A percentile compares a stretch with the other conserved stretches of the same genome.
These are phyloP conservation scores for Bryum argenteum DNA, from an alignment of 225 moss, liverwort and hornwort species.

Conservation along the genomic window DNA sequence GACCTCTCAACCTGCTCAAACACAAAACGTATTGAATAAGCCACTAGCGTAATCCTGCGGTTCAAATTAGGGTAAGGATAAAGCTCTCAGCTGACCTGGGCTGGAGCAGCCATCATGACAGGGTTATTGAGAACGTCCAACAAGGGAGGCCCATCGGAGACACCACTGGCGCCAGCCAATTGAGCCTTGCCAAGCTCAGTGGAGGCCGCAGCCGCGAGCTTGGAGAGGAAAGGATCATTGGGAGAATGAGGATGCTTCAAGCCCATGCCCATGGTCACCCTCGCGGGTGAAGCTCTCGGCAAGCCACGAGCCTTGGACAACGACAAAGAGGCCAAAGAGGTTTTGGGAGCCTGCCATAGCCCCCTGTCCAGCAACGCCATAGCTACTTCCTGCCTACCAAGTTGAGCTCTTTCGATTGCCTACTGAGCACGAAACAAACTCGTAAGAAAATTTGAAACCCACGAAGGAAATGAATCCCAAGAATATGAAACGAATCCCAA, in stretches of 20 bases:
- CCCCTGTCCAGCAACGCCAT: constrained; percentile 59
- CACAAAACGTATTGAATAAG: not conserved
- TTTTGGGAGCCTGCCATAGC: constrained; percentile 42
- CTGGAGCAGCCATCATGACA: constrained; percentile 97
- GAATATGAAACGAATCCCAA: too few species aligned
- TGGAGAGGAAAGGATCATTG: constrained; percentile 81
- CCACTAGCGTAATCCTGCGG: not conserved
- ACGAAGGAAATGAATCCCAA: too few species aligned
- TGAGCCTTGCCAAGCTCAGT: constrained; percentile 85
- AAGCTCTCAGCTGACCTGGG: constrained; percentile 61
- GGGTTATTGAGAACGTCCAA: constrained; percentile 76
- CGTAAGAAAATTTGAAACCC: not conserved
- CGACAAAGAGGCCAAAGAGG: constrained; percentile 5
- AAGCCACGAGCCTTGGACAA: constrained; percentile 26
- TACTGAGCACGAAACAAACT: not conserved
- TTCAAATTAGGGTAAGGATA: not conserved
- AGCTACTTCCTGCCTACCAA: not conserved
- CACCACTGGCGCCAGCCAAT: constrained; percentile 71
- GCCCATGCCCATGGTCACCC: constrained; percentile 82
- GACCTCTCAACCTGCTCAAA: constrained; percentile 85
- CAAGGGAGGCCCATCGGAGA: constrained; percentile 76
- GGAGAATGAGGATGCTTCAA: constrained; percentile 73
- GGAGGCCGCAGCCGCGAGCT: constrained; percentile 82
- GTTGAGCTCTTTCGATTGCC: not conserved
- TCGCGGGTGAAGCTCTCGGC: constrained; percentile 40